Percentiles rank a stretch among this genome's conserved stretches.
phyloP scores from a whole-genome alignment of 2,329 filamentous ascomycete genomes.

The Cylindrodendrum hubeiense region DNA sequence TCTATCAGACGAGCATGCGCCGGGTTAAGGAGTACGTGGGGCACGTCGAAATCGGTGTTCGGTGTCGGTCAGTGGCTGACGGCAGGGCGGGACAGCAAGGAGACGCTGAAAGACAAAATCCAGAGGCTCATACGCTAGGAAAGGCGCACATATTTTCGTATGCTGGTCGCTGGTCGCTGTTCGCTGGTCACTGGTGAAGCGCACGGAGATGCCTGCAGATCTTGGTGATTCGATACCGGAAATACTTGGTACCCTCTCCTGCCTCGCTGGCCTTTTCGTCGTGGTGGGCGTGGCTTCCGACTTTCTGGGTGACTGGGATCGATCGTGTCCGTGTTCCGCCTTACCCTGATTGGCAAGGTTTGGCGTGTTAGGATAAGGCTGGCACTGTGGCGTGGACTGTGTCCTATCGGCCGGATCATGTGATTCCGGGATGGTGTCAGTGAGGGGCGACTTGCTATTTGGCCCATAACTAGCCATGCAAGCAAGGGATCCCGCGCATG shows the following conservation, averaged over 20 bases:
- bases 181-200: constrained; percentile 27
- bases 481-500: background rate
- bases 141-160: constrained; percentile 38
- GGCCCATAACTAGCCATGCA: background rate
- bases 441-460: background rate
- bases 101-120: constrained; percentile 34
- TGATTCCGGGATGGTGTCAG: constrained; percentile 28
- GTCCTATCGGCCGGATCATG: constrained; percentile 37
- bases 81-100: constrained; percentile 16
- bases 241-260: constrained; percentile 30
- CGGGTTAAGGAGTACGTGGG: constrained; percentile 46
- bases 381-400: constrained; percentile 40
- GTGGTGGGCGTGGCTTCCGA: constrained; percentile 37
- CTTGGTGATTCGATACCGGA: constrained; percentile 16
- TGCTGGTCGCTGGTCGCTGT: constrained; percentile 24
- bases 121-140: constrained; percentile 38
- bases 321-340: constrained; percentile 41
- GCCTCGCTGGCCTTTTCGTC: constrained; percentile 48
- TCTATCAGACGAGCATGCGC: constrained; percentile 45
- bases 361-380: background rate
- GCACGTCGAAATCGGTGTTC: constrained; percentile 31
- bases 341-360: constrained; percentile 43
- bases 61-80: constrained; percentile 28
- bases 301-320: constrained; percentile 34
- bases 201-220: constrained; percentile 19